A percentile compares a stretch with the other conserved stretches of the same genome.
phyloP scores from a whole-genome alignment of 768 basidiomycete species.

The Russula lepida region DNA sequence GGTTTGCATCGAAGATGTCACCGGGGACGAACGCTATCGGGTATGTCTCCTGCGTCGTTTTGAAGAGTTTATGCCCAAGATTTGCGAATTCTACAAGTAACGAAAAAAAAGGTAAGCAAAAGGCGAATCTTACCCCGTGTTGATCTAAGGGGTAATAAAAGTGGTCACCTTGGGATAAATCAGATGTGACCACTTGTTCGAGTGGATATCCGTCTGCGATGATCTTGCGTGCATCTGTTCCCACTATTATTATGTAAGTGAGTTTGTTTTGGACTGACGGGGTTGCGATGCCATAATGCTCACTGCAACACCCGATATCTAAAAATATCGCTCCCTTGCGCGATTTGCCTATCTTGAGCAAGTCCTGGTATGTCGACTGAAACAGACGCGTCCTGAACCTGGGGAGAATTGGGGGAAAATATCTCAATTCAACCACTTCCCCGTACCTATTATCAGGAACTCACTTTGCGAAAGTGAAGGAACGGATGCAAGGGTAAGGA shows the following conservation, averaged over 20 bases:
- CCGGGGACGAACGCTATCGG: constrained; percentile 49
- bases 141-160: not conserved
- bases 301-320: constrained; percentile 41
- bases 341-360: constrained; percentile 29
- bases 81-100: constrained; percentile 45
- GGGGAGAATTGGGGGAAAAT: not conserved
- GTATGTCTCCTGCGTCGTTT: constrained; percentile 41
- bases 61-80: constrained; percentile 54
- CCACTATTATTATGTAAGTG: constrained; percentile 25
- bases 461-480: not conserved
- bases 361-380: not conserved
- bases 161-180: constrained; percentile 31
- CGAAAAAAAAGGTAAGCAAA: not conserved
- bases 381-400: constrained; percentile 4
- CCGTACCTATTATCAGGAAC: not conserved
- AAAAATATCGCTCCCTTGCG: constrained; percentile 33
- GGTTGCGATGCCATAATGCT: constrained; percentile 10
- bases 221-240: constrained; percentile 36
- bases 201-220: constrained; percentile 37
- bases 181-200: constrained; percentile 32
- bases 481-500: constrained; percentile 10
- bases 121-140: not conserved
- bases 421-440: not conserved
- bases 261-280: not conserved
- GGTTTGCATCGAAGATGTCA: constrained; percentile 40